A percentile compares a stretch with the other conserved stretches of the same genome.
phyloP scores from a whole-genome alignment of 2,329 filamentous ascomycete genomes.

The Plenodomus tracheiphilus region DNA sequence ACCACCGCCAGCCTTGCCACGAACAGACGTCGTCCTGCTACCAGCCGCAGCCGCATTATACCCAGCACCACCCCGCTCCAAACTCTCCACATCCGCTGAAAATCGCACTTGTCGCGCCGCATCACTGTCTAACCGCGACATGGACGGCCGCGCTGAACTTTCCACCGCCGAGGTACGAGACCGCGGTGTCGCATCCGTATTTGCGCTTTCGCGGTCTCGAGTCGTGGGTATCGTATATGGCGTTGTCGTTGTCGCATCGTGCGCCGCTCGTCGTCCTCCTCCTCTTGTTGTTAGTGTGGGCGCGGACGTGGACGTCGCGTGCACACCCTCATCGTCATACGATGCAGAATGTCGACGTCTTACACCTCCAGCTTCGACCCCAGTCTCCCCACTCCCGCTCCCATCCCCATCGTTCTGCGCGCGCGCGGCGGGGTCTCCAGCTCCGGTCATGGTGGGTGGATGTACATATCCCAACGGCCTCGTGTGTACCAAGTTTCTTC shows the following conservation, averaged over 20 bases:
- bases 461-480: constrained; percentile 31
- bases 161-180: constrained; percentile 29
- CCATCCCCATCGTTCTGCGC: constrained; percentile 4
- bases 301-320: constrained; percentile 4
- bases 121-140: constrained; percentile 33
- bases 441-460: constrained; percentile 32
- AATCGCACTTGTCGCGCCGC: constrained; percentile 40
- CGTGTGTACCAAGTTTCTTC: no score
- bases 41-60: no score
- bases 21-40: not conserved
- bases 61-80: not conserved
- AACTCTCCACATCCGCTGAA: constrained; percentile 37
- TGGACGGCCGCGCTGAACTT: constrained; percentile 23
- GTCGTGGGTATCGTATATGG: constrained; percentile 2
- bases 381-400: not conserved
- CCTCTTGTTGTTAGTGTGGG: constrained; percentile 11
- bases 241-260: not conserved
- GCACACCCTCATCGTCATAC: constrained; percentile 27
- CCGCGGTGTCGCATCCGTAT: constrained; percentile 11
- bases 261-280: constrained; percentile 19
- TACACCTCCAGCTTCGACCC: constrained; percentile 9
- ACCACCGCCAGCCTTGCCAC: constrained; percentile 2
- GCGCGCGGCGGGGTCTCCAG: constrained; percentile 28
- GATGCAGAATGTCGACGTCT: constrained; percentile 35
- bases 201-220: no score